Evolutionary conservation across 1,284 basidiomycete genomes (phyloP).

Genomic region (Heterobasidion irregulare): DNA sequence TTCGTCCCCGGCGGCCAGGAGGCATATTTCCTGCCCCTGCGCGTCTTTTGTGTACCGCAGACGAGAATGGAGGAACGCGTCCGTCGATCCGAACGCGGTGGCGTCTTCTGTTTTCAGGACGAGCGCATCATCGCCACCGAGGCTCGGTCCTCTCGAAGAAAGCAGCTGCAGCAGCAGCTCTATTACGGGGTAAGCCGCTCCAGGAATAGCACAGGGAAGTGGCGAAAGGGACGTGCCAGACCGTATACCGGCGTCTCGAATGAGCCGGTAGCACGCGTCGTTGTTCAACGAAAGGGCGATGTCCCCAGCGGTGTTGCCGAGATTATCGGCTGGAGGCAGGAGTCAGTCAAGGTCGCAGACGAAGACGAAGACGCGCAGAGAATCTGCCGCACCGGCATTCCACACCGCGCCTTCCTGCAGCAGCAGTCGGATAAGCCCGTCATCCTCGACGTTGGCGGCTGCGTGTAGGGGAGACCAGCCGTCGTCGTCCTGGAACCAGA

Average conservation of each 20-base stretch:
- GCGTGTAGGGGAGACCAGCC: conserved; percentile 84
- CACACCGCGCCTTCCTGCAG: conserved; percentile 84
- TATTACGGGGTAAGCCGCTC: conserved; percentile 17
- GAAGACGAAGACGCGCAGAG: neutral
- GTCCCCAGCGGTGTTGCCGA: conserved; percentile 81
- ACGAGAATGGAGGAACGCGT: conserved; percentile 66
- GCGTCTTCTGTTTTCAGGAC: conserved; percentile 49
- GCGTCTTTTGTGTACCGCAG: conserved; percentile 69
- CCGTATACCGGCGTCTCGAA: conserved; percentile 83
- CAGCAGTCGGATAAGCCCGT: conserved; percentile 54
- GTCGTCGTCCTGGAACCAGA: conserved; percentile 88
- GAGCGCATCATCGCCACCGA: conserved; percentile 21
- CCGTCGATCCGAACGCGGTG: conserved; percentile 69
- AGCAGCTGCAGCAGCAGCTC: conserved; percentile 63
- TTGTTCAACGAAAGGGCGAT: conserved; percentile 84
- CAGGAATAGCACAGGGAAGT: conserved; percentile 2
- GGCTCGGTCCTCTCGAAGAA: conserved; percentile 14
- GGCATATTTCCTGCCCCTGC: conserved; percentile 75
- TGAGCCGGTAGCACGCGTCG: conserved; percentile 58
- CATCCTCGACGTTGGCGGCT: conserved; percentile 71
- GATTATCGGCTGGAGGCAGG: conserved; percentile 54
- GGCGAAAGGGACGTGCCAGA: conserved; percentile 43
- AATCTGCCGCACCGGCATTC: conserved; percentile 66
- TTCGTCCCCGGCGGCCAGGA: conserved; percentile 61
- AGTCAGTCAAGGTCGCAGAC: neutral